These are phyloP conservation scores for Aspergillus bridgeri DNA, from an alignment of 495 filamentous ascomycete genomes.

Conservation along the genomic window DNA sequence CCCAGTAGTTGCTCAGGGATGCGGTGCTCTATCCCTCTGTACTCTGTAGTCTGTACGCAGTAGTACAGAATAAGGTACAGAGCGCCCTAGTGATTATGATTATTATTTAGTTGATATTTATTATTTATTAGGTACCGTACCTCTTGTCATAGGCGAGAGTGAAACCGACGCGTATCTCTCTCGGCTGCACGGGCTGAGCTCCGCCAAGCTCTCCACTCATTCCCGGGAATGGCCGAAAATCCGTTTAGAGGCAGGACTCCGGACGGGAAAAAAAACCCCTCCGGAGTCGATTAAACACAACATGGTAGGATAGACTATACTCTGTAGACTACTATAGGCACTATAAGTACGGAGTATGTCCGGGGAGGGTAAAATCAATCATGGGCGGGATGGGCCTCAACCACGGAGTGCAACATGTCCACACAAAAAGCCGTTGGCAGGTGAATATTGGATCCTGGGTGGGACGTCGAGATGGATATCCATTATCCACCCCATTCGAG, in stretches of 20 bases:
- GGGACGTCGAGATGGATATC: background rate
- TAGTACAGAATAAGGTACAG: too few relatives aligned
- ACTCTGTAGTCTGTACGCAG: too few relatives aligned
- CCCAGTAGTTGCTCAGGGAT: too few relatives aligned
- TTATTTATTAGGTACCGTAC: background rate
- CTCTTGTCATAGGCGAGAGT: slow-evolving; percentile 13
- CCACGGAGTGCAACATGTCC: background rate
- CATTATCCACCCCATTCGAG: background rate
- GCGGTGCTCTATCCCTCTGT: too few relatives aligned
- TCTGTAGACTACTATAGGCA: background rate
- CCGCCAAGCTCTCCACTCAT: slow-evolving; percentile 25
- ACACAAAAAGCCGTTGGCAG: background rate
- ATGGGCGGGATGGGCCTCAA: background rate
- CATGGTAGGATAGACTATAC: too few relatives aligned
- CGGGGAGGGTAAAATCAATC: too few relatives aligned
- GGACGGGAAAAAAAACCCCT: background rate
- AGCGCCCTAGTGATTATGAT: background rate
- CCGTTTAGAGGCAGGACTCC: slow-evolving; percentile 13
- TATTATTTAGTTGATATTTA: too few relatives aligned
- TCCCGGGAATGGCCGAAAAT: slow-evolving; percentile 34
- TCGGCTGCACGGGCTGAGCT: slow-evolving; percentile 39
- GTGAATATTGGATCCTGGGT: background rate
- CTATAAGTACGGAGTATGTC: too few relatives aligned
- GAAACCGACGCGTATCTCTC: slow-evolving; percentile 45
- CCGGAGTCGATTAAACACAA: background rate